Evolutionary conservation across 306 rosid species (phyloP), one percentile per base, ranked within the genome.

Genomic region (Ochetophila trinervis): DNA sequence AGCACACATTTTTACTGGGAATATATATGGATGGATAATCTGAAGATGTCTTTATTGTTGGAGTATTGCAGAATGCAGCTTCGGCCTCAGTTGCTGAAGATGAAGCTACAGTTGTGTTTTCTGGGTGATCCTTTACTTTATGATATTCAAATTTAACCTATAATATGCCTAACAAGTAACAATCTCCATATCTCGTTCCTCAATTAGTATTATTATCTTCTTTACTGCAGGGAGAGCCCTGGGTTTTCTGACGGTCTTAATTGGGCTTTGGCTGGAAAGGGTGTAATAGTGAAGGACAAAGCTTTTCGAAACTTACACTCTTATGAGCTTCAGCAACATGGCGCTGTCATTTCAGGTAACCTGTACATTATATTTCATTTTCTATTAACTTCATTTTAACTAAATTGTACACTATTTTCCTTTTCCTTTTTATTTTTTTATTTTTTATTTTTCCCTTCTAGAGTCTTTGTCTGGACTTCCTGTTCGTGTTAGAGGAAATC

Each of bases 221-320:
- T 54, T 65, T 23, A 35, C 15, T 0, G 63, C 73, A 67, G 74
- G 73, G 70, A 59, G 27, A 44, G 49, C 19, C 52, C 53, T 15
- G 62, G 69, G 53, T 42, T 50, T 72, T 64, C 70, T 17, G 17
- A 35, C 14, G 78, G 87, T 21, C 74, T 72, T 48, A 72, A 69
- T 37, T 68, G 74, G 69, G 84, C 81, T 60, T 63, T 82, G 60
- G 84, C 84, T n/a, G 63, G 68, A 52, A 82, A 76, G 73, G 82
- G 84, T 53, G 74, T 78, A 44, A 35, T 72, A 22, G 79, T 76
- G 52, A 55, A 57, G 37, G 77, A 56, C 68, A 58, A 79, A 70
- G 87, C 63, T 37, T 79, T 83, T 48, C 72, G 17, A 9, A 76
- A 79, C 58, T 62, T 83, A 62, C 62, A 58, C 48, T 42, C 72